Evolutionary conservation across 345 rosid genomes (phyloP), one percentile per base, ranked within the genome.

Genomic region (Arabidopsis suecica): DNA sequence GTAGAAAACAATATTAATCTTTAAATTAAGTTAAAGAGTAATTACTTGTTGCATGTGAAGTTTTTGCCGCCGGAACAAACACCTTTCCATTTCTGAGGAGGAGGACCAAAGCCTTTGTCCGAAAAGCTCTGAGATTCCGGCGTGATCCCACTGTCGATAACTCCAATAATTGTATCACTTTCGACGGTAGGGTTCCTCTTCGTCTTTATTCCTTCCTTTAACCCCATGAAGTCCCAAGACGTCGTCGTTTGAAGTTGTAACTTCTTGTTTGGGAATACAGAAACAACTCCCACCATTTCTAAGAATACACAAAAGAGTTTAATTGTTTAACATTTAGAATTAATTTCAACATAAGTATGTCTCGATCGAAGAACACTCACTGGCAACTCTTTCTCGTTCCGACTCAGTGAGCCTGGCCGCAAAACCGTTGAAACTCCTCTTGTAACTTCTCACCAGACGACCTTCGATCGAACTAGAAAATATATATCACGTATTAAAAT

Each of bases 371-470:
- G 10, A 77, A 12, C n/a, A 79, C 85, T 81, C 37, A 85, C 90
- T 8, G 2, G 86, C 77, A 8, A 89, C 51, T 64, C 40, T 53
- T 60, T 77, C 47, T 8, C 82, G 85, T 79, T 89, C 95, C 2
- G 54, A 12, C 23, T 79, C 69, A 2, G 78, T 82, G 53, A 89
- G 84, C 6, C 62, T 63, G 7, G 90, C 89, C 0, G 82, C 90
- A 58, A 89, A 86, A 13, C 87, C 91, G 60, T 86, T 87, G 79
- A 89, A 87, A 70, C 91, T 89, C 76, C 80, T 83, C n/a, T 2
- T 70, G 70, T 84, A 87, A 47, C 88, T 87, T 79, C 83, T 82
- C 33, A 87, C 44, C 72, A 89, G 22, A 7, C 71, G 74, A 45
- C 71, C 71, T 54, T 44, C 69, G 33, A 42, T 63, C 36, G 72